A percentile compares a stretch with the other conserved stretches of the same genome.
Conservation (phyloP, 306 rosid genomes). For the Vigna mungo region DNA sequence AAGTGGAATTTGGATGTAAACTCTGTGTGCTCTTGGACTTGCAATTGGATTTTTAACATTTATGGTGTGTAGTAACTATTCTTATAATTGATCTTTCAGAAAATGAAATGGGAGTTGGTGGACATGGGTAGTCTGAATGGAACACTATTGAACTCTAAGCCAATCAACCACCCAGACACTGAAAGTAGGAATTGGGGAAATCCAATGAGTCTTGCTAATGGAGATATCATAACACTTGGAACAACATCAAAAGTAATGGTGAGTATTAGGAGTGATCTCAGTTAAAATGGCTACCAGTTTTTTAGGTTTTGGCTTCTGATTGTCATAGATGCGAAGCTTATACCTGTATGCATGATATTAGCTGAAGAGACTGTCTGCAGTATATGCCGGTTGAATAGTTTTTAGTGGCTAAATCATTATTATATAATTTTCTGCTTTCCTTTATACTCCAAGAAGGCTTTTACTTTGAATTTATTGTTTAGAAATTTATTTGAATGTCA, state of each 20-base stretch:
- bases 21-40: slow-evolving; percentile 37
- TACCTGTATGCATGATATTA: slow-evolving; percentile 35
- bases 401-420: slow-evolving; percentile 30
- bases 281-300: slow-evolving; percentile 15
- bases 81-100: slow-evolving; percentile 59
- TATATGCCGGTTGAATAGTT: slow-evolving; percentile 32
- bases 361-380: slow-evolving; percentile 23
- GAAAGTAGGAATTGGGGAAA: slow-evolving; percentile 85
- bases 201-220: slow-evolving; percentile 72
- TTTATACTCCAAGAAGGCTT: neutral
- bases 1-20: slow-evolving; percentile 88
- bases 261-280: slow-evolving; percentile 49
- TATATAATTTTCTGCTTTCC: slow-evolving; percentile 33
- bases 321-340: slow-evolving; percentile 33
- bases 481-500: slow-evolving; percentile 21
- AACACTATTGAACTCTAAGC: slow-evolving; percentile 75
- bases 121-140: slow-evolving; percentile 99
- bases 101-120: slow-evolving; percentile 90
- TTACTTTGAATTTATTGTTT: neutral
- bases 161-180: slow-evolving; percentile 73
- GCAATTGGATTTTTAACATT: slow-evolving; percentile 38
- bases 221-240: slow-evolving; percentile 91
- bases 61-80: slow-evolving; percentile 41
- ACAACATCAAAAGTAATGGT: slow-evolving; percentile 82
- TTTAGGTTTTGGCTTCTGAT: slow-evolving; percentile 20